A percentile compares a stretch with the other conserved stretches of the same genome.
Evolutionary conservation across 352 stramenopile genomes (phyloP).

Genomic region (Globisporangium recalcitrans): DNA sequence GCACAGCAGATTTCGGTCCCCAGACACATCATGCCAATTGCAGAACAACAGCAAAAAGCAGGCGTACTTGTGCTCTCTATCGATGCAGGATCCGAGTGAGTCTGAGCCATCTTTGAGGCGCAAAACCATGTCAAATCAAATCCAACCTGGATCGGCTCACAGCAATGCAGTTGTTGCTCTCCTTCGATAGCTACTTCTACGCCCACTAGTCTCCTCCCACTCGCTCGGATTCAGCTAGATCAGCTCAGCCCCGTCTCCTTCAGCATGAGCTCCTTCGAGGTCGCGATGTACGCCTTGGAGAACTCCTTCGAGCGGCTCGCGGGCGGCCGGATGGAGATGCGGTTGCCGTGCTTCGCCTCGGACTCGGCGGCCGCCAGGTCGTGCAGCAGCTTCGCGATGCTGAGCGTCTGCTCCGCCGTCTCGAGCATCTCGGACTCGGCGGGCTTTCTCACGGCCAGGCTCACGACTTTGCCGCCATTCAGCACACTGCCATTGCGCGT

Average conservation of each 20-base stretch:
- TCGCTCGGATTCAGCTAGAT: neutral
- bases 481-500: conserved; percentile 43
- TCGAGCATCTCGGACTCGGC: conserved; percentile 42
- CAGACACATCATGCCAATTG: too few species aligned
- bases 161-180: too few species aligned
- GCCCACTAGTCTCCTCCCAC: neutral
- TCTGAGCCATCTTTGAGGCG: too few species aligned
- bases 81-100: too few species aligned
- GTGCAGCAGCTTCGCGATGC: conserved; percentile 74
- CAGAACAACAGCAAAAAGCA: too few species aligned
- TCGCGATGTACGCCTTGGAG: conserved; percentile 59
- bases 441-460: conserved; percentile 27
- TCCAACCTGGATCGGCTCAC: too few species aligned
- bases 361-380: conserved; percentile 63
- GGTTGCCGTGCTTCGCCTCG: conserved; percentile 55
- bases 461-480: conserved; percentile 34
- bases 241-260: conserved; percentile 45
- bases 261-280: conserved; percentile 62
- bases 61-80: too few species aligned
- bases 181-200: too few species aligned
- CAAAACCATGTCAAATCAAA: too few species aligned
- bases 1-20: too few species aligned
- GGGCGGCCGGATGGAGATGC: conserved; percentile 49
- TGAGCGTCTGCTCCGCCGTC: conserved; percentile 61
- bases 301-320: conserved; percentile 53